phyloP scores from a whole-genome alignment of 2,329 filamentous ascomycete species.

The Paecilomyces niveus region DNA sequence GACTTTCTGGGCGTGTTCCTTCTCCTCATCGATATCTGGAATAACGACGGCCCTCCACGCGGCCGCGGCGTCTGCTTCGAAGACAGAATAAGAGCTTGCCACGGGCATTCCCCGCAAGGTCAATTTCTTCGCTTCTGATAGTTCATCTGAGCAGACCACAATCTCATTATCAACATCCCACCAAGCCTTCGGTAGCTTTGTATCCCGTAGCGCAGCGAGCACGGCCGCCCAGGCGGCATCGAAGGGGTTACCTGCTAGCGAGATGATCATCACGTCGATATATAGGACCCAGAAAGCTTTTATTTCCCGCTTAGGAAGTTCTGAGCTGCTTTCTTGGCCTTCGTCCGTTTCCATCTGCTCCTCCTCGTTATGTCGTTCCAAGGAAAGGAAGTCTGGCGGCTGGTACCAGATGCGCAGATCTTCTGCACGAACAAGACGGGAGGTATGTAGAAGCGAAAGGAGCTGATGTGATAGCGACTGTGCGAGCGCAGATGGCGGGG shows the following conservation, averaged over 20 bases:
- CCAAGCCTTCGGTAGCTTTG: constrained; percentile 66
- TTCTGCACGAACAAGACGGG: constrained; percentile 57
- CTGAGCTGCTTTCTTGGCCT: constrained; percentile 22
- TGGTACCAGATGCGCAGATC: constrained; percentile 69
- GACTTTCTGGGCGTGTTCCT: constrained; percentile 39
- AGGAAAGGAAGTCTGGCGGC: constrained; percentile 32
- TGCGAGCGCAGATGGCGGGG: constrained; percentile 69
- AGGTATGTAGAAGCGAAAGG: constrained; percentile 66
- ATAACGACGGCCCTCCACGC: constrained; percentile 32
- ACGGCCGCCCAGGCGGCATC: constrained; percentile 85
- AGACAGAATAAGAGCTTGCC: constrained; percentile 70
- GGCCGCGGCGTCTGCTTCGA: constrained; percentile 50
- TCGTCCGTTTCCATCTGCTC: constrained; percentile 45
- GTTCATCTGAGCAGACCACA: constrained; percentile 64
- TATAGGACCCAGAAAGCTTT: constrained; percentile 94
- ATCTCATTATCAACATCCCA: constrained; percentile 79
- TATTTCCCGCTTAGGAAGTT: constrained; percentile 41
- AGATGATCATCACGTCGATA: constrained; percentile 91
- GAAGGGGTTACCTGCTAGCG: constrained; percentile 83
- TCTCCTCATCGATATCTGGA: constrained; percentile 23
- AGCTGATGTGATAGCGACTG: constrained; percentile 80
- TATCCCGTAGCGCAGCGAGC: constrained; percentile 71
- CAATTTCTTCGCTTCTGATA: constrained; percentile 50
- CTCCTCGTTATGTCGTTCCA: constrained; percentile 29
- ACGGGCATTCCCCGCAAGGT: constrained; percentile 62